Evolutionary conservation across 768 basidiomycete species (phyloP).

Genomic region (Galerina sulciceps): DNA sequence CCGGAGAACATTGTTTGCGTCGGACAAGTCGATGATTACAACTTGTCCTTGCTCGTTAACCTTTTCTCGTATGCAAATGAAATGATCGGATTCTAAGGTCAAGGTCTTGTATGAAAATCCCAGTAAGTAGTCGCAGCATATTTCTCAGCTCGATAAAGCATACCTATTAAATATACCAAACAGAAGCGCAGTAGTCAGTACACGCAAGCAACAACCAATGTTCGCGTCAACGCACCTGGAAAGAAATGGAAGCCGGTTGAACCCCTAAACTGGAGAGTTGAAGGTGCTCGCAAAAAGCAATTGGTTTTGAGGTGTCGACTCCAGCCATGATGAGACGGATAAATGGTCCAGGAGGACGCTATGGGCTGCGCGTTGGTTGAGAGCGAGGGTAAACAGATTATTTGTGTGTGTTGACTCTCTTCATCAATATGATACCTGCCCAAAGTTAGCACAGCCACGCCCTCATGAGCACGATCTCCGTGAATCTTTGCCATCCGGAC

Average conservation of each 20-base stretch:
- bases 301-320: constrained; percentile 70
- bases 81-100: constrained; percentile 97
- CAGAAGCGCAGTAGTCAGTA: constrained; percentile 28
- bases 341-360: constrained; percentile 24
- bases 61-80: constrained; percentile 97
- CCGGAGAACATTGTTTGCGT: constrained; percentile 96
- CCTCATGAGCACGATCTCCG: not conserved
- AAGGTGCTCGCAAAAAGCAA: constrained; percentile 87
- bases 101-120: constrained; percentile 59
- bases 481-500: not conserved
- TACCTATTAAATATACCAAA: constrained; percentile 32
- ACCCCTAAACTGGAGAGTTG: constrained; percentile 96
- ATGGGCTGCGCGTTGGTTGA: constrained; percentile 25
- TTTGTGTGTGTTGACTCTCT: constrained; percentile 13
- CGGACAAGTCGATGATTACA: constrained; percentile 96
- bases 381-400: constrained; percentile 15
- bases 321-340: constrained; percentile 41
- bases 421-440: not conserved
- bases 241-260: constrained; percentile 96
- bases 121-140: not conserved
- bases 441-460: constrained; percentile 17
- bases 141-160: constrained; percentile 16
- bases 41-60: constrained; percentile 96
- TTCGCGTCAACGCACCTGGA: constrained; percentile 75
- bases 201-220: constrained; percentile 34